Conservation (phyloP, 768 basidiomycete genomes). For the Lactifluus hygrophoroides region DNA sequence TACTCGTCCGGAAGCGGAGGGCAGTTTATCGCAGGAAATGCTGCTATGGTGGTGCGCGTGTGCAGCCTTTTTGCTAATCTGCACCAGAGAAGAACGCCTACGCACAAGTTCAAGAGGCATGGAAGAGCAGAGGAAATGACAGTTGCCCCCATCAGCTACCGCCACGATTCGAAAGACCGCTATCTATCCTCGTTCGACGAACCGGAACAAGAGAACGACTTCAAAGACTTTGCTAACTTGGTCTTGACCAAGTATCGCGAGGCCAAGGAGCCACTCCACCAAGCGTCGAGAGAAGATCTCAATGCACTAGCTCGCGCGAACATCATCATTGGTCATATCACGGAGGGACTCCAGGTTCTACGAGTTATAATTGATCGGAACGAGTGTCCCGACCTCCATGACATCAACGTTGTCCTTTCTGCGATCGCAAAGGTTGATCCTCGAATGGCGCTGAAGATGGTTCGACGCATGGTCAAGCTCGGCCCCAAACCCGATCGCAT, state of each 20-base stretch:
- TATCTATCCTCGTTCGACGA: neutral
- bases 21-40: conserved; percentile 36
- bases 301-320: conserved; percentile 56
- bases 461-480: conserved; percentile 41
- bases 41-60: conserved; percentile 41
- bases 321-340: conserved; percentile 44
- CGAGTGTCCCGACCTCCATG: conserved; percentile 52
- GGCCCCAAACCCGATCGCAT: conserved; percentile 46
- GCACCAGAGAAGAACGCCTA: neutral
- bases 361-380: conserved; percentile 37
- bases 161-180: neutral
- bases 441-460: conserved; percentile 35
- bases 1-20: conserved; percentile 37
- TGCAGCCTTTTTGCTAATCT: conserved; percentile 35
- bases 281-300: conserved; percentile 41
- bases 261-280: conserved; percentile 38
- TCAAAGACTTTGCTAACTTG: conserved; percentile 33
- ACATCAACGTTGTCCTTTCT: conserved; percentile 55
- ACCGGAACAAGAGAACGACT: conserved; percentile 9
- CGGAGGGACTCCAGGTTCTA: conserved; percentile 41
- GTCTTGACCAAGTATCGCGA: conserved; percentile 38
- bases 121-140: neutral
- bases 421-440: conserved; percentile 45
- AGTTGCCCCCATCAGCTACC: neutral
- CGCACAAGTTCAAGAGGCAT: neutral